A percentile compares a stretch with the other conserved stretches of the same genome.
These are phyloP conservation scores for Rhodofomes roseus DNA, from an alignment of 1,284 basidiomycete genomes.

Conservation along the genomic window DNA sequence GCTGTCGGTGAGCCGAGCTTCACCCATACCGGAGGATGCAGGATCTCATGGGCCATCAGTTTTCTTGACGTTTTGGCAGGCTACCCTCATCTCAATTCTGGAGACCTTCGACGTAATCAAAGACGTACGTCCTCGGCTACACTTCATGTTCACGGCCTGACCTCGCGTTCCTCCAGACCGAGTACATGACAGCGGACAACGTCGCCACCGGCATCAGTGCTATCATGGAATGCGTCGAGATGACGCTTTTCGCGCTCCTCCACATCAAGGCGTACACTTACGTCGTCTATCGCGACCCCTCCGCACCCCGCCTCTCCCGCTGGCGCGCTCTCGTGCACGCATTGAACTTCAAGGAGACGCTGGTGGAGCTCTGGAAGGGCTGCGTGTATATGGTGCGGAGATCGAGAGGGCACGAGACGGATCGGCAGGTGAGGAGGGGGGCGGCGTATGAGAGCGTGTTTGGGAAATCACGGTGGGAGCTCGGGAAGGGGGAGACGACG, in stretches of 20 bases:
- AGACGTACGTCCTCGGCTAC: slow-evolving; percentile 39
- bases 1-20: slow-evolving; percentile 52
- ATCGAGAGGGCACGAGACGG: slow-evolving; percentile 45
- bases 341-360: slow-evolving; percentile 65
- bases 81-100: slow-evolving; percentile 58
- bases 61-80: slow-evolving; percentile 81
- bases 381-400: slow-evolving; percentile 51
- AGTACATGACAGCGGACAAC: slow-evolving; percentile 70
- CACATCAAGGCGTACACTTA: slow-evolving; percentile 78
- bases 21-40: neutral
- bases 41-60: slow-evolving; percentile 34
- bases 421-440: slow-evolving; percentile 44
- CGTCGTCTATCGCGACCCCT: slow-evolving; percentile 47
- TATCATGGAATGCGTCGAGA: slow-evolving; percentile 70
- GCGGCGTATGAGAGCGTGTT: slow-evolving; percentile 50
- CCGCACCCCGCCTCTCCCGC: slow-evolving; percentile 40
- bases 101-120: slow-evolving; percentile 63
- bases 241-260: slow-evolving; percentile 68
- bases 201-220: slow-evolving; percentile 74
- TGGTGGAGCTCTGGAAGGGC: slow-evolving; percentile 54
- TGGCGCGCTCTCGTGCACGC: slow-evolving; percentile 56
- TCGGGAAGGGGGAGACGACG: neutral
- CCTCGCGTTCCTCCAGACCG: slow-evolving; percentile 36
- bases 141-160: neutral
- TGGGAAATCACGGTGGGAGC: slow-evolving; percentile 29